phyloP scores from a whole-genome alignment of 148 eudicot species.

The Suaeda aralocaspica region DNA sequence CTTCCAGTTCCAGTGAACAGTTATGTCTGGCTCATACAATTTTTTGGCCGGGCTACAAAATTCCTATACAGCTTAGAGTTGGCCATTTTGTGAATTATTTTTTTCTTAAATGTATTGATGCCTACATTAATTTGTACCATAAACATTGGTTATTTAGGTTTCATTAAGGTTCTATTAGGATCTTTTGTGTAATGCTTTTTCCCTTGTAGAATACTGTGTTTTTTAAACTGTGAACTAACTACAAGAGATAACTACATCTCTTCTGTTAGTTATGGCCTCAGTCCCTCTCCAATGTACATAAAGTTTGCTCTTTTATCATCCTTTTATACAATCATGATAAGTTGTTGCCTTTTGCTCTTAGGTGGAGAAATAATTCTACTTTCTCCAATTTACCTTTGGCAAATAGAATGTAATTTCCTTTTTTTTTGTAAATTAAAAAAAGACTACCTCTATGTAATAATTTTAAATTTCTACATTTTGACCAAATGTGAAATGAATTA shows the following conservation, averaged over 20 bases:
- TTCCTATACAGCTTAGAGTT: slow-evolving; percentile 6
- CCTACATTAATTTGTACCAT: slow-evolving; percentile 10
- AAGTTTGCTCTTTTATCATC: not conserved
- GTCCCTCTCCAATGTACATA: no score
- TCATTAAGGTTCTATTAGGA: not conserved
- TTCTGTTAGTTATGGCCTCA: not conserved
- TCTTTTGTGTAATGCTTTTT: slow-evolving; percentile 12
- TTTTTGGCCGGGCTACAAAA: slow-evolving; percentile 12
- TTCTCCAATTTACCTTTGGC: no score
- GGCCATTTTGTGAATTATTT: slow-evolving; percentile 7
- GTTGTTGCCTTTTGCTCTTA: no score
- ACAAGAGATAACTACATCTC: not conserved
- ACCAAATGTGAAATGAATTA: no score
- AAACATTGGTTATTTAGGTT: slow-evolving; percentile 1
- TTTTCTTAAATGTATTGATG: slow-evolving; percentile 17
- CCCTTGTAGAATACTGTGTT: not conserved
- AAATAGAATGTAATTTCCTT: no score
- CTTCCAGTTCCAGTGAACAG: not conserved
- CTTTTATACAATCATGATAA: not conserved
- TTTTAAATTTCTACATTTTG: no score
- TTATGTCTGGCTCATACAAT: slow-evolving; percentile 13
- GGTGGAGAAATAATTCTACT: no score
- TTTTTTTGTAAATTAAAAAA: no score
- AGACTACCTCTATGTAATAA: no score
- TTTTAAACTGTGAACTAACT: not conserved